phyloP scores from a whole-genome alignment of 2,329 filamentous ascomycete species.

The Fusarium graminum region DNA sequence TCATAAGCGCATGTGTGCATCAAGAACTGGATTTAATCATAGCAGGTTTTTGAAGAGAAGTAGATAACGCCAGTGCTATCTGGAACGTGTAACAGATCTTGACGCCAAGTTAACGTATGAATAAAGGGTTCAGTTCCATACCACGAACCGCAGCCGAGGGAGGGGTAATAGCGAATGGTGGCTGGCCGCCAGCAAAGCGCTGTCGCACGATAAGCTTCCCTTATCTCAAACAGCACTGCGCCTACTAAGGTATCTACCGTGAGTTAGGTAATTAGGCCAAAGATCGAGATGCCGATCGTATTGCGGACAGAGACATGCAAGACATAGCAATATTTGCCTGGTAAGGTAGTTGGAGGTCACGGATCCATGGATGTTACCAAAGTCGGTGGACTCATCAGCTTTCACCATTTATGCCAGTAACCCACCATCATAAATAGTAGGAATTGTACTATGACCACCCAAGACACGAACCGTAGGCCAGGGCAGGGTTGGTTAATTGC shows the following conservation, averaged over 20 bases:
- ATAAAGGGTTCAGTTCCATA: constrained; percentile 1
- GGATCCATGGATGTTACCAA: no score
- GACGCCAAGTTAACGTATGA: constrained; percentile 8
- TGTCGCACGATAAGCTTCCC: neutral
- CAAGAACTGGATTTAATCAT: neutral
- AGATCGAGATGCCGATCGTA: neutral
- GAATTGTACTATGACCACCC: neutral
- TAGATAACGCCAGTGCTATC: constrained; percentile 8
- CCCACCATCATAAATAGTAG: neutral
- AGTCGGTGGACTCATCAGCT: neutral
- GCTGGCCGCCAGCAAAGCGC: neutral
- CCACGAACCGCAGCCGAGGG: neutral
- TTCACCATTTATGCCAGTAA: neutral
- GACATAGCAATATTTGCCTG: neutral
- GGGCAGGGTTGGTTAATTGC: constrained; percentile 16
- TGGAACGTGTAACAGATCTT: constrained; percentile 21
- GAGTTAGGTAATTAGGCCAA: neutral
- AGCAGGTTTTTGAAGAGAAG: neutral
- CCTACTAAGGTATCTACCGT: neutral
- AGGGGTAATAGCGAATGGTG: constrained; percentile 19
- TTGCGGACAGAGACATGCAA: neutral
- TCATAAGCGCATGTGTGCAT: neutral
- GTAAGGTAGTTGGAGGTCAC: neutral
- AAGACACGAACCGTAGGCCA: neutral
- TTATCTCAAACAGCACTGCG: neutral